Evolutionary conservation across 805 yeast species (phyloP).

Genomic region (Diddensiella caesifluorescens): DNA sequence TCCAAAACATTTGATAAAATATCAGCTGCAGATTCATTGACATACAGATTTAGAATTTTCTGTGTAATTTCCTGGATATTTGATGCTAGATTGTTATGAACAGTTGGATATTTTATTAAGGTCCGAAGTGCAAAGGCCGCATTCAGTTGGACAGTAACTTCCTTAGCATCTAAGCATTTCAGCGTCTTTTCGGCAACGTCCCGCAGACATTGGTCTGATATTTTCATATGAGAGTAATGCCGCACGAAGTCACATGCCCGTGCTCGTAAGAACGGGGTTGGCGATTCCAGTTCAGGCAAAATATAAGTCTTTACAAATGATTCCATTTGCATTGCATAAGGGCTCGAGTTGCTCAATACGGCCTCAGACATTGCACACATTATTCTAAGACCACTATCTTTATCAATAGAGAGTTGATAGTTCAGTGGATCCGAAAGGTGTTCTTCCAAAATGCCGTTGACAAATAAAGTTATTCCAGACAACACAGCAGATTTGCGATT

Average conservation of each 20-base stretch:
- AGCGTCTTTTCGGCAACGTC: conserved; percentile 36
- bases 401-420: conserved; percentile 60
- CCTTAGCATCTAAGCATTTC: conserved; percentile 40
- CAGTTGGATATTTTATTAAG: conserved; percentile 55
- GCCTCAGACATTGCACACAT: conserved; percentile 51
- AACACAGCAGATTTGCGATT: conserved; percentile 7
- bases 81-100: conserved; percentile 57
- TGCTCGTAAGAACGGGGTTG: conserved; percentile 61
- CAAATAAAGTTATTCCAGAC: conserved; percentile 9
- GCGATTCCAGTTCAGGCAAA: conserved; percentile 62
- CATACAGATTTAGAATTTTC: conserved; percentile 54
- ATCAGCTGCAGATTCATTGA: conserved; percentile 80
- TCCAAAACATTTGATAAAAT: conserved; percentile 85
- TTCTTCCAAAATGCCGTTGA: conserved; percentile 10
- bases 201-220: conserved; percentile 61
- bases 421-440: conserved; percentile 10
- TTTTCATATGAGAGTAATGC: conserved; percentile 55
- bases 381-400: conserved; percentile 72
- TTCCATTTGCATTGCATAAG: conserved; percentile 54
- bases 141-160: conserved; percentile 69
- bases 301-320: conserved; percentile 54
- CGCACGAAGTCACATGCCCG: conserved; percentile 43
- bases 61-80: conserved; percentile 78
- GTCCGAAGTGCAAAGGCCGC: conserved; percentile 85
- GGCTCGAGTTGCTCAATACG: conserved; percentile 42